phyloP scores from a whole-genome alignment of 768 basidiomycete genomes.

The Pulveroboletus sp. region DNA sequence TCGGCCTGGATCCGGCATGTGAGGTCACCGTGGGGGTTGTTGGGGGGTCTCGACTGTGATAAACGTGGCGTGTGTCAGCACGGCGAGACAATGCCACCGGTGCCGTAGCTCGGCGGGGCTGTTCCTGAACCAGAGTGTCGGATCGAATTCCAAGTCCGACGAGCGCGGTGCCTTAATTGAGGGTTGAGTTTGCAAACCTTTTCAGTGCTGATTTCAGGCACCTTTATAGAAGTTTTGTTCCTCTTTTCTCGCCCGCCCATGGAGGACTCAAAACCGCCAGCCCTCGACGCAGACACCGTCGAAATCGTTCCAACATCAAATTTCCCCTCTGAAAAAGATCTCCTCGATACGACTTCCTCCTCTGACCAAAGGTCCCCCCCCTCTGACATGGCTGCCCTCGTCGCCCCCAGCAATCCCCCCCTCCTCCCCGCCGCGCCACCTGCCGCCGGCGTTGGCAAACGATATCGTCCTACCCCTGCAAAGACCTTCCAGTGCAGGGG shows the following conservation, averaged over 20 bases:
- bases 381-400: slow-evolving; percentile 32
- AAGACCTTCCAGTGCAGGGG: slow-evolving; percentile 96
- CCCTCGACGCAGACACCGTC: slow-evolving; percentile 21
- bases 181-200: slow-evolving; percentile 24
- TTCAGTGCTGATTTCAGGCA: slow-evolving; percentile 33
- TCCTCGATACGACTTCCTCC: background rate
- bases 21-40: slow-evolving; percentile 13
- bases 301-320: slow-evolving; percentile 6
- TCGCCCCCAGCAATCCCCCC: slow-evolving; percentile 22
- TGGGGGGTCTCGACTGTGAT: slow-evolving; percentile 20
- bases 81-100: slow-evolving; percentile 26
- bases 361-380: slow-evolving; percentile 4
- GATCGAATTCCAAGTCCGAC: slow-evolving; percentile 29
- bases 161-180: slow-evolving; percentile 34
- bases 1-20: slow-evolving; percentile 6
- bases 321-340: slow-evolving; percentile 2
- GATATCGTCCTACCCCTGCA: slow-evolving; percentile 78
- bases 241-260: slow-evolving; percentile 31
- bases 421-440: slow-evolving; percentile 17
- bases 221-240: slow-evolving; percentile 31
- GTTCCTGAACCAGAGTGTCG: slow-evolving; percentile 30
- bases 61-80: background rate
- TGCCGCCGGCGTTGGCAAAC: slow-evolving; percentile 40
- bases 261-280: slow-evolving; percentile 33
- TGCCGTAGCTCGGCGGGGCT: slow-evolving; percentile 34